phyloP scores from a whole-genome alignment of 345 rosid species.

The Syzygium grande region DNA sequence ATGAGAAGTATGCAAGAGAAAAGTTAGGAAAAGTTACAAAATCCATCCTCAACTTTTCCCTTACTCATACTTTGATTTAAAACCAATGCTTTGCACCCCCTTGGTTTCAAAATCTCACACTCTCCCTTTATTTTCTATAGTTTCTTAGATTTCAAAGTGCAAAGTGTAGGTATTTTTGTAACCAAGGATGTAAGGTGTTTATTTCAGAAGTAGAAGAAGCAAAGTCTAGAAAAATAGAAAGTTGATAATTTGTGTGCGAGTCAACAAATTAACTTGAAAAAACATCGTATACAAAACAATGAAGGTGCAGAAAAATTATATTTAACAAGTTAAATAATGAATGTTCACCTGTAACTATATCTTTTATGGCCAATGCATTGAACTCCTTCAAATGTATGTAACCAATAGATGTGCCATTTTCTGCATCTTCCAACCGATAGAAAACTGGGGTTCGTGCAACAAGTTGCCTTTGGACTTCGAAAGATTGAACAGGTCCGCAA shows the following conservation, averaged over 20 bases:
- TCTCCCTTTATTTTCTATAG: not conserved
- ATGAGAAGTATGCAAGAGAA: not conserved
- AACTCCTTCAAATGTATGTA: constrained; percentile 86
- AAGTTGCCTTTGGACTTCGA: constrained; percentile 74
- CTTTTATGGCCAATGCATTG: constrained; percentile 92
- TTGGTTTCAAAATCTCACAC: not conserved
- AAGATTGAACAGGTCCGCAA: constrained; percentile 65
- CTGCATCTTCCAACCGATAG: constrained; percentile 71
- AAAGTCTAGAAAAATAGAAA: too few relatives aligned
- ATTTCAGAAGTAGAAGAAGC: not conserved
- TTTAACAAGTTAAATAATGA: not conserved
- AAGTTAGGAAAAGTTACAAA: not conserved
- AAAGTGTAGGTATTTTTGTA: not conserved
- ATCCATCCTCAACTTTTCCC: not conserved
- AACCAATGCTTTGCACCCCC: not conserved
- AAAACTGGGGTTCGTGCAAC: constrained; percentile 80
- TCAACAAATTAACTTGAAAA: not conserved
- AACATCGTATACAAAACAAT: not conserved
- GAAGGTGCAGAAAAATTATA: not conserved
- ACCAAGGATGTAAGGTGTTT: not conserved
- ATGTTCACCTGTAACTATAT: constrained; percentile 68
- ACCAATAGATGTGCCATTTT: constrained; percentile 62
- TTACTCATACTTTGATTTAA: not conserved
- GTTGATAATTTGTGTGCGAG: not conserved
- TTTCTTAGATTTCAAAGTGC: not conserved